Evolutionary conservation across 2,329 filamentous ascomycete species (phyloP).

Genomic region (Colletotrichum musae): DNA sequence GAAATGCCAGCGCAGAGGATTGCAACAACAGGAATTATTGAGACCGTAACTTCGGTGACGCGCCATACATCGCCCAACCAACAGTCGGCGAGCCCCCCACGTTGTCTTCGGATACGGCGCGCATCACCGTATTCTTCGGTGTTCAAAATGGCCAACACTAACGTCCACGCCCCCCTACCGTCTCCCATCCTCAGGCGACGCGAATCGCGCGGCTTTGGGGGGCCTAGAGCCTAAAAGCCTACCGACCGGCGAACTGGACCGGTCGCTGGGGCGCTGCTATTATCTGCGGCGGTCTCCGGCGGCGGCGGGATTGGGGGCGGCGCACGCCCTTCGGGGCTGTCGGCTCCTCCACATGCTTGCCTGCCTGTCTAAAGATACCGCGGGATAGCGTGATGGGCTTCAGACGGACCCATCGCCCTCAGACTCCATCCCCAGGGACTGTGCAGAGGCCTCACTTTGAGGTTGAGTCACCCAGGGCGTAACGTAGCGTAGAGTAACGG

Average conservation of each 20-base stretch:
- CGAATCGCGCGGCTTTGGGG: conserved; percentile 3
- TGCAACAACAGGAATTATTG: background rate
- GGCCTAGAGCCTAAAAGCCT: background rate
- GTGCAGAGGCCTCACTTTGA: conserved; percentile 11
- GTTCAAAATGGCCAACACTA: conserved; percentile 1
- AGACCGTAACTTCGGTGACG: background rate
- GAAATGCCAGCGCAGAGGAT: conserved; percentile 1
- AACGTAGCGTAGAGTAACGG: conserved; percentile 2
- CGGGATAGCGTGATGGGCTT: conserved; percentile 15
- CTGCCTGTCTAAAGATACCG: conserved; percentile 8
- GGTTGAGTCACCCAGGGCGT: background rate
- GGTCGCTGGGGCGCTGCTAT: background rate
- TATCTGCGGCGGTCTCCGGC: background rate
- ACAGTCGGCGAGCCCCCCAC: conserved; percentile 6
- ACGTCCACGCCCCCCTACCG: background rate
- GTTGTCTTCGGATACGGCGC: conserved; percentile 1
- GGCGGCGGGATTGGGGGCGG: conserved; percentile 15
- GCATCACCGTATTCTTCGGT: conserved; percentile 3
- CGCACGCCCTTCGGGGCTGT: conserved; percentile 5
- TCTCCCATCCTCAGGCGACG: conserved; percentile 13
- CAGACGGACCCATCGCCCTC: conserved; percentile 18
- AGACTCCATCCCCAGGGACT: conserved; percentile 4
- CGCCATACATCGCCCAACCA: conserved; percentile 10
- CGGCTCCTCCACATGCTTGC: background rate
- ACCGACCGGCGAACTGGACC: background rate